phyloP scores from a whole-genome alignment of 2,329 filamentous ascomycete genomes.

The Drechslera avenae region DNA sequence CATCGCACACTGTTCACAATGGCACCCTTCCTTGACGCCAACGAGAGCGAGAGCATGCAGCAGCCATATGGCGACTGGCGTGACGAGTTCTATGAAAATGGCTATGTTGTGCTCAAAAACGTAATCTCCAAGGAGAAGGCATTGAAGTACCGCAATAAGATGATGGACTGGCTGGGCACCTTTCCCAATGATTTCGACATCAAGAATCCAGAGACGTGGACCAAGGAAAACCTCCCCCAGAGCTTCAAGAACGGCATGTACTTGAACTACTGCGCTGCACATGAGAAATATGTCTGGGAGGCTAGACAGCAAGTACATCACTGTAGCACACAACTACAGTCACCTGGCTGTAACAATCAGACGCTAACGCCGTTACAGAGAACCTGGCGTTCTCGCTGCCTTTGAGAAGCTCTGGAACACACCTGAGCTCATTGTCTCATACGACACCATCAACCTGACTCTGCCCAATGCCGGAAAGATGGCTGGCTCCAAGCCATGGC shows the following conservation, averaged over 20 bases:
- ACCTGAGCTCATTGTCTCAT: slow-evolving; percentile 36
- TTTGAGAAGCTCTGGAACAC: slow-evolving; percentile 53
- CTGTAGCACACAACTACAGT: background rate
- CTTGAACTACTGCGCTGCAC: slow-evolving; percentile 45
- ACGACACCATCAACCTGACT: slow-evolving; percentile 50
- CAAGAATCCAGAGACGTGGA: slow-evolving; percentile 49
- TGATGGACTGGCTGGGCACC: slow-evolving; percentile 39
- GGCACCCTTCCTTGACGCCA: slow-evolving; percentile 9
- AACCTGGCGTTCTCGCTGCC: slow-evolving; percentile 49
- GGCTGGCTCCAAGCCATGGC: slow-evolving; percentile 44
- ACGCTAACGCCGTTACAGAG: slow-evolving; percentile 15
- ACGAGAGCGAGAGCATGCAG: background rate
- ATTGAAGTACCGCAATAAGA: slow-evolving; percentile 34
- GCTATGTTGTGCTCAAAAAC: slow-evolving; percentile 37
- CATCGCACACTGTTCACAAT: background rate
- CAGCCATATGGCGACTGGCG: slow-evolving; percentile 35
- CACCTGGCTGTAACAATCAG: background rate
- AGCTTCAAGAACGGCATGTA: slow-evolving; percentile 46
- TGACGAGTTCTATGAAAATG: slow-evolving; percentile 37
- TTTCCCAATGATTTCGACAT: slow-evolving; percentile 40
- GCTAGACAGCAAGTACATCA: slow-evolving; percentile 32
- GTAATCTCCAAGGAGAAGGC: slow-evolving; percentile 31
- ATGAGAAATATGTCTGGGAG: slow-evolving; percentile 55
- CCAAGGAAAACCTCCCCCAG: slow-evolving; percentile 50
- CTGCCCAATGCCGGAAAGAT: slow-evolving; percentile 50